These are phyloP conservation scores for Cladorrhinum sp. DNA, from an alignment of 2,329 filamentous ascomycete species.

Conservation along the genomic window DNA sequence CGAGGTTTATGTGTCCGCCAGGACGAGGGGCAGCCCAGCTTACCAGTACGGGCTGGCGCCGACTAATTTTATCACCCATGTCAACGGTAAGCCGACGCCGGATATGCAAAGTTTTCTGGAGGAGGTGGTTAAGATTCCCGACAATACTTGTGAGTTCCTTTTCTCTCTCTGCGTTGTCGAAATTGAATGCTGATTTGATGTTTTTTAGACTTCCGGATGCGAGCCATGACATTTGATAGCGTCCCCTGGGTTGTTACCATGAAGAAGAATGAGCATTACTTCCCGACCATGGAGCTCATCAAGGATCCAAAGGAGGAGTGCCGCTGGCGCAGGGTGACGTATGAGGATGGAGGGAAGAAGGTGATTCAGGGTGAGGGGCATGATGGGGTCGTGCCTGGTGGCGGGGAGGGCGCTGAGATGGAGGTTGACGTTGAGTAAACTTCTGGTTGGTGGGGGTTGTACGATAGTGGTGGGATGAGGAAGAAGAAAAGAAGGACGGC, in stretches of 20 bases:
- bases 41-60: constrained; percentile 91
- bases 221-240: constrained; percentile 97
- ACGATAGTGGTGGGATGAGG: no score
- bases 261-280: constrained; percentile 99
- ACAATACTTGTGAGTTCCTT: constrained; percentile 75
- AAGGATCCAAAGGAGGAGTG: constrained; percentile 58
- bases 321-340: constrained; percentile 62
- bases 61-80: constrained; percentile 95
- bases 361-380: constrained; percentile 52
- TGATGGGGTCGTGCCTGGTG: constrained; percentile 45
- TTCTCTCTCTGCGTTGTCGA: neutral
- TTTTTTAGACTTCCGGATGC: constrained; percentile 76
- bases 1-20: constrained; percentile 90
- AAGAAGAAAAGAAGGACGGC: no score
- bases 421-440: constrained; percentile 20
- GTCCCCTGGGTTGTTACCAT: constrained; percentile 99
- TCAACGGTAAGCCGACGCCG: constrained; percentile 83
- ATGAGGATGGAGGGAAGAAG: constrained; percentile 49
- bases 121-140: constrained; percentile 81
- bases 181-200: neutral
- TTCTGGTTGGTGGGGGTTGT: no score
- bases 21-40: constrained; percentile 76
- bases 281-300: constrained; percentile 68
- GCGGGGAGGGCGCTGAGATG: constrained; percentile 36
- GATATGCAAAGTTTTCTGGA: constrained; percentile 77